Evolutionary conservation across 1,284 basidiomycete genomes (phyloP).

Genomic region (Marasmius tenuissimus): DNA sequence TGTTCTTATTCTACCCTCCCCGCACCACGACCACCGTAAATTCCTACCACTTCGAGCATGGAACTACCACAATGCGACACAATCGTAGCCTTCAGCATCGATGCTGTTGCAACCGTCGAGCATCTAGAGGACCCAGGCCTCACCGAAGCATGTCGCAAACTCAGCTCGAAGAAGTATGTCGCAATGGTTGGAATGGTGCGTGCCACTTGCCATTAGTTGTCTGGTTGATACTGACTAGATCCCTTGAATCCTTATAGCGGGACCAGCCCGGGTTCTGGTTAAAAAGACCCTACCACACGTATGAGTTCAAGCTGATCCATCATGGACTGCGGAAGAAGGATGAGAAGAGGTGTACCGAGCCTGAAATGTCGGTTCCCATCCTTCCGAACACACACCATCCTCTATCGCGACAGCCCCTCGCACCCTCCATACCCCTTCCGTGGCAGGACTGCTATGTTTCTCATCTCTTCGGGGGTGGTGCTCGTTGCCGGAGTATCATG

Average conservation of each 20-base stretch:
- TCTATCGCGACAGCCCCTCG: conserved; percentile 1
- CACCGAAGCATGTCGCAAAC: conserved; percentile 1
- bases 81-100: conserved; percentile 5
- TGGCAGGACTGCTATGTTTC: conserved; percentile 13
- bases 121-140: conserved; percentile 4
- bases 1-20: no score
- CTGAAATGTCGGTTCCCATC: conserved; percentile 10
- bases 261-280: neutral
- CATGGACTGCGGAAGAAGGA: conserved; percentile 3
- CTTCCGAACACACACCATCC: conserved; percentile 11
- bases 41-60: no score
- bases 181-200: conserved; percentile 4
- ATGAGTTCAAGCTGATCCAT: conserved; percentile 3
- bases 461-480: neutral
- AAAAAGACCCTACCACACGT: conserved; percentile 1
- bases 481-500: neutral
- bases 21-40: no score
- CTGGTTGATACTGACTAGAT: neutral
- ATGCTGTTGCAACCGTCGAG: conserved; percentile 4
- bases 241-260: neutral
- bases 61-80: neutral
- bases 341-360: neutral
- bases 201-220: neutral
- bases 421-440: conserved; percentile 8
- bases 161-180: conserved; percentile 5